phyloP scores from a whole-genome alignment of 257 asterid genomes.

The Solanum pennellii region DNA sequence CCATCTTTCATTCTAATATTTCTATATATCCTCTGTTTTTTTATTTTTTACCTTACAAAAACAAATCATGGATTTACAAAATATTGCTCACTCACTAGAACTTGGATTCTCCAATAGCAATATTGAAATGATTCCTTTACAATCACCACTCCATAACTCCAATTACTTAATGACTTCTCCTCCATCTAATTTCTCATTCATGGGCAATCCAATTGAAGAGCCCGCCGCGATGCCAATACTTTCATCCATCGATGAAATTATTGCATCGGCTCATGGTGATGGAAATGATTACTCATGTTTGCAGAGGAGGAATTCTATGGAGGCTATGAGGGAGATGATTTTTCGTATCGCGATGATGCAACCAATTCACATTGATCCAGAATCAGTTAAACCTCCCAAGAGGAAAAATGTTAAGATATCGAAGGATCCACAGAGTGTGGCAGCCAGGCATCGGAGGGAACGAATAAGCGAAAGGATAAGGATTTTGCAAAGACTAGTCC shows the following conservation, averaged over 20 bases:
- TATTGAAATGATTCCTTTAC: not conserved
- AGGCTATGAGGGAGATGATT: constrained; percentile 42
- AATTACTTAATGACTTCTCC: not conserved
- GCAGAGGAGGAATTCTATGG: constrained; percentile 22
- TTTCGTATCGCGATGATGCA: constrained; percentile 46
- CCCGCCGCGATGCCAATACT: not conserved
- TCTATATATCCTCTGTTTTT: not conserved
- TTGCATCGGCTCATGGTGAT: not conserved
- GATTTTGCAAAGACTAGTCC: constrained; percentile 37
- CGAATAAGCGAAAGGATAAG: constrained; percentile 42
- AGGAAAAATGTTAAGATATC: constrained; percentile 44
- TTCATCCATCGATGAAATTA: not conserved
- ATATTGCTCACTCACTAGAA: not conserved
- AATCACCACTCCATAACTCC: not conserved
- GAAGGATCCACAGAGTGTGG: constrained; percentile 47
- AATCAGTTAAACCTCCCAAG: constrained; percentile 27
- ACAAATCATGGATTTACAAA: not conserved
- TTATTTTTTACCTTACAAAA: not conserved
- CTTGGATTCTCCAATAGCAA: constrained; percentile 1
- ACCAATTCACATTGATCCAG: constrained; percentile 37
- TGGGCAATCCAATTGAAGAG: not conserved
- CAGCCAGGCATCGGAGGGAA: constrained; percentile 45
- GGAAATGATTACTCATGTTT: not conserved
- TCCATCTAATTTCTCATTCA: not conserved
- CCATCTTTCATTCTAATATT: not conserved